These are phyloP conservation scores for Lineolata rhizophorae DNA, from an alignment of 495 filamentous ascomycete genomes.

Conservation along the genomic window DNA sequence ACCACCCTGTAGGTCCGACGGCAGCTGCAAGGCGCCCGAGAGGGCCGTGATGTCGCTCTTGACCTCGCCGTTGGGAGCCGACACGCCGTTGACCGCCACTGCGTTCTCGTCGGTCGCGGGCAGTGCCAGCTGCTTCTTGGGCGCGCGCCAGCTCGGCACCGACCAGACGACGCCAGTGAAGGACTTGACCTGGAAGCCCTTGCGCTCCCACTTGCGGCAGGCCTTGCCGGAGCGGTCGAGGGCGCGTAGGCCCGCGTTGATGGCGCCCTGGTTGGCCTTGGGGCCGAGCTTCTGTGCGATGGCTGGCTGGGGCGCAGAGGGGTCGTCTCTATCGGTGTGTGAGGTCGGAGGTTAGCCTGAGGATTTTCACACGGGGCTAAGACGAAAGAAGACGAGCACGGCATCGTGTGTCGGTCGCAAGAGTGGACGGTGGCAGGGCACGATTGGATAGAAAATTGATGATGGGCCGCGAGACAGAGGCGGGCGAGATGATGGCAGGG, in stretches of 20 bases:
- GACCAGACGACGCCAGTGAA: conserved; percentile 84
- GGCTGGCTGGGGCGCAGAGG: conserved; percentile 7
- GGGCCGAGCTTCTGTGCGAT: conserved; percentile 65
- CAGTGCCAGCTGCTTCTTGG: conserved; percentile 26
- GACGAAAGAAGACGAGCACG: no score
- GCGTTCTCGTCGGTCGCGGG: no score
- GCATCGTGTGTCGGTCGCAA: no score
- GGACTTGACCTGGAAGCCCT: conserved; percentile 63
- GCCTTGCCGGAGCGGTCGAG: conserved; percentile 77
- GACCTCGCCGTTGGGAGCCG: conserved; percentile 22
- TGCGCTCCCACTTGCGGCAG: conserved; percentile 77
- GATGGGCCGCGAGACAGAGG: neutral
- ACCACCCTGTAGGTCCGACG: no score
- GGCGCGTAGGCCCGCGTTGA: conserved; percentile 87
- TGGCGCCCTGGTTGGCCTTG: conserved; percentile 93
- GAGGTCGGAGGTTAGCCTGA: conserved; percentile 3
- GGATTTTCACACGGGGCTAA: no score
- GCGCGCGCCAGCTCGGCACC: conserved; percentile 63
- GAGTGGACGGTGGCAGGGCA: no score
- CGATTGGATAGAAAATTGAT: no score
- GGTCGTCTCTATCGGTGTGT: conserved; percentile 10
- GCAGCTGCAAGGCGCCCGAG: no score
- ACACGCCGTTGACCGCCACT: no score
- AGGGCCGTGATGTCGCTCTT: conserved; percentile 36
- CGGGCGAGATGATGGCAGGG: neutral